A percentile compares a stretch with the other conserved stretches of the same genome.
These are phyloP conservation scores for Sporothrix pallida DNA, from an alignment of 2,329 filamentous ascomycete genomes.

Conservation along the genomic window DNA sequence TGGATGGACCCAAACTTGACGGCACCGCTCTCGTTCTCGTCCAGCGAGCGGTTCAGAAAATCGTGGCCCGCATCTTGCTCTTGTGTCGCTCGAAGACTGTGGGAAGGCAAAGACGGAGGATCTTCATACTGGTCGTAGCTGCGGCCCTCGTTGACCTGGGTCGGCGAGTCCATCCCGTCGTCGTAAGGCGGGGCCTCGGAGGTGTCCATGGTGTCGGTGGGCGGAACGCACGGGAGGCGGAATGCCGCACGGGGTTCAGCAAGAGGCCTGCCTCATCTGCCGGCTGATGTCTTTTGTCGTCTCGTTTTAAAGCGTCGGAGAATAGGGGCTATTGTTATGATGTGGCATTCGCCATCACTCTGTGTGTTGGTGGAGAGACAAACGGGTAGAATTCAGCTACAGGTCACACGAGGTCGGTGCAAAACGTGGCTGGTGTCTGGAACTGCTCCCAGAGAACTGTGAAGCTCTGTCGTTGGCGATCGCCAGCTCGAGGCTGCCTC, in stretches of 20 bases:
- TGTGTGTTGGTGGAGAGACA: not conserved
- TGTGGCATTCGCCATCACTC: not conserved
- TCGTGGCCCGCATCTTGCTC: slow-evolving; percentile 33
- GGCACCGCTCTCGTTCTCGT: slow-evolving; percentile 57
- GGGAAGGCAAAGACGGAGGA: slow-evolving; percentile 31
- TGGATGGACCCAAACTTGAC: slow-evolving; percentile 53
- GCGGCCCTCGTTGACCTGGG: slow-evolving; percentile 62
- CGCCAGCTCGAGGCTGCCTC: slow-evolving; percentile 17
- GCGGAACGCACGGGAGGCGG: not conserved
- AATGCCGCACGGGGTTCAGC: not conserved
- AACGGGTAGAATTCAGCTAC: too few relatives aligned
- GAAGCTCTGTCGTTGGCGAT: slow-evolving; percentile 6
- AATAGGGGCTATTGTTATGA: not conserved
- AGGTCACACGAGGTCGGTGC: not conserved
- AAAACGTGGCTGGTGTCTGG: not conserved
- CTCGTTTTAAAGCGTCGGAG: too few relatives aligned
- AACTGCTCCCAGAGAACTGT: not conserved
- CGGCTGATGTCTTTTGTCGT: not conserved
- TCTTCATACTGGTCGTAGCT: slow-evolving; percentile 57
- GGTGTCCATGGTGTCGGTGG: slow-evolving; percentile 31
- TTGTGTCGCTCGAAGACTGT: slow-evolving; percentile 33
- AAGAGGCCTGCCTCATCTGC: slow-evolving; percentile 6
- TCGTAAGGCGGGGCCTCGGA: not conserved
- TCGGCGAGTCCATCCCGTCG: slow-evolving; percentile 57
- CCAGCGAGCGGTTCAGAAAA: slow-evolving; percentile 43